phyloP scores from a whole-genome alignment of 768 basidiomycete species.

The Dendrothele bispora region DNA sequence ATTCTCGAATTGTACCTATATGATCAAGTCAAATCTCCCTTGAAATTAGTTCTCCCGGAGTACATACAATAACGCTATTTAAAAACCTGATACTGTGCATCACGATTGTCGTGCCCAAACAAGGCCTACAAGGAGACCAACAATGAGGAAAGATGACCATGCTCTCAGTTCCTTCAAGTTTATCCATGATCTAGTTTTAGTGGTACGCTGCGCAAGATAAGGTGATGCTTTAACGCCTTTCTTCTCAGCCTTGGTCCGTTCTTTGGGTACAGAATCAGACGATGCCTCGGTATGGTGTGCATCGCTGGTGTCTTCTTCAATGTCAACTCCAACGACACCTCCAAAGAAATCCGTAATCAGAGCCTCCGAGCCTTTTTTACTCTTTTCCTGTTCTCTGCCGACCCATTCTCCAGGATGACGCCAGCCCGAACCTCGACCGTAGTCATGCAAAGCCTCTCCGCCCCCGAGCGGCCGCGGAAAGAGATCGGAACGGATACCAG shows the following conservation, averaged over 20 bases:
- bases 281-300: conserved; percentile 7
- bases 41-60: too few species aligned
- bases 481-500: conserved; percentile 87
- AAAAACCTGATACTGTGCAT: too few species aligned
- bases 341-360: conserved; percentile 70
- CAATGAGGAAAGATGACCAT: neutral
- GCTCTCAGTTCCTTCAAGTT: neutral
- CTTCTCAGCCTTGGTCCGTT: neutral
- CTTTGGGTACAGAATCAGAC: neutral
- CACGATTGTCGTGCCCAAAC: too few species aligned
- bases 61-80: too few species aligned
- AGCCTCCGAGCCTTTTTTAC: conserved; percentile 26
- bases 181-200: too few species aligned
- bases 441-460: neutral
- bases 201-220: too few species aligned
- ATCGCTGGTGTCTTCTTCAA: conserved; percentile 41
- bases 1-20: too few species aligned
- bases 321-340: conserved; percentile 59
- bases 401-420: conserved; percentile 2
- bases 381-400: conserved; percentile 1
- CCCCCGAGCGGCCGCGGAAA: conserved; percentile 64
- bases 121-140: neutral
- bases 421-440: conserved; percentile 5
- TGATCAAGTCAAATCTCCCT: too few species aligned
- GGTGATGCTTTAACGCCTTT: neutral